Evolutionary conservation across 371 early-diverging fungal species (phyloP), one percentile per base, ranked within the genome.

Genomic region (Saksenaea vasiformis): DNA sequence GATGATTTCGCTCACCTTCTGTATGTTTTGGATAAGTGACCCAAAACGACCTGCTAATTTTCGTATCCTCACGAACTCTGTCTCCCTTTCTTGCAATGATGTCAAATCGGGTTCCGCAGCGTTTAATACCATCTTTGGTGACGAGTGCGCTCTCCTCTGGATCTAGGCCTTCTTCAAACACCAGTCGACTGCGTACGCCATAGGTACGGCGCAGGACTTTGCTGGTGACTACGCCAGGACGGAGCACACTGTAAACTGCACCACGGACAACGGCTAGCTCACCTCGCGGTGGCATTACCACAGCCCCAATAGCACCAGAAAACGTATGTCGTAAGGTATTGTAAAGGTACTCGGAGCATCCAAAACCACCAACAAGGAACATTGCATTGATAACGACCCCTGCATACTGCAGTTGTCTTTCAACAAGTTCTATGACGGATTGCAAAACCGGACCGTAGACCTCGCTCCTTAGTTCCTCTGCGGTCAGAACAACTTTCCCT

Each of bases 301-400:
- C 55, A 19, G 14, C 58, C 2, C 38, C 44, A 10, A 74, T 61
- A 39, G 58, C 41, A 22, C 47, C 61, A 24, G 54, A 58, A 68
- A 80, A 82, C 26, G 61, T 67, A 7, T 69, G 43, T 28, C 69
- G 62, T 38, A 82, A 68, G 19, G 72, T 64, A 13, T 65, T 57
- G 56, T 76, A 78, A 13, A 85, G 64, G 56, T 80, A 82, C 35
- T 71, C 68, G 9, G 82, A 82, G 28, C 81, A 72, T n/a, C 85
- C 82, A 66, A 85, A 82, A 13, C 83, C 85, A 17, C 85, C 85
- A 8, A 82, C 80, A 62, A 84, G 64, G 58, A 80, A 84, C 19
- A 80, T 74, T 19, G 77, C 71, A 5, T 79, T 63, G 54, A 73
- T 68, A 26, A 65, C 34, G 17, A 76, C 61, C 9, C 65, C 36